Evolutionary conservation across 2,329 filamentous ascomycete genomes (phyloP), one percentile per base, ranked within the genome.

Genomic region (Magnaporthales sp.): DNA sequence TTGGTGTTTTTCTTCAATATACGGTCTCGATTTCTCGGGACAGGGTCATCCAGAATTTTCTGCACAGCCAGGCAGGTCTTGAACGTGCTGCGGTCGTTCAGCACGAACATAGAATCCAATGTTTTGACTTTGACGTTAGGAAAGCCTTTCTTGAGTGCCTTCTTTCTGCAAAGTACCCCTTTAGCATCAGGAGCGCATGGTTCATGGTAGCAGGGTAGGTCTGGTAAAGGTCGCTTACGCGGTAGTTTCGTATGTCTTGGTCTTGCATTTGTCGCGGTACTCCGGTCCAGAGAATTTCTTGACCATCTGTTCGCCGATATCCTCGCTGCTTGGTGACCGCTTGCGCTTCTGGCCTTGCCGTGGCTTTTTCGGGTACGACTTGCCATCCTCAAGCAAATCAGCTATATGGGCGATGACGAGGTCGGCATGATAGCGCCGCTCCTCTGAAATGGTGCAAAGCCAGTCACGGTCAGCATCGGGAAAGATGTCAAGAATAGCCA

Each of bases 381-480:
- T 62, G 10, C 78, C 80, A 0, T 70, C 72, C 3, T 83, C 81
- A 30, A 74, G 69, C 4, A 75, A 70, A 64, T 81, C 78, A 13
- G 83, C 69, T 15, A 85, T 76, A 30, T 71, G 63, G 54, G 73
- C 70, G 54, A 83, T 76, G 30, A 80, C 70, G 0, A 66, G 66
- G 4, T 76, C 71, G 2, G 74, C 19, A 54, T 76, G 65, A 67
- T 77, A 76, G 1, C 30, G 54, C 6, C 77, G 66, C 31, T 74
- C 68, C 0, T 66, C 32, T 2, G 73, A 73, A 4, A 78, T 66
- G 4, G 68, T 62, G 6, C 72, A 67, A 13, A 84, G 72, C 66
- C 78, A 80, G 0, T 76, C 68, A 0, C 71, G 74, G 67, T 79
- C 82, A 2, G 84, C 80, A 56, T 84, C 78, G 0, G 81, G 80